phyloP scores from a whole-genome alignment of 805 yeast species.

The Metschnikowia amazonensis region DNA sequence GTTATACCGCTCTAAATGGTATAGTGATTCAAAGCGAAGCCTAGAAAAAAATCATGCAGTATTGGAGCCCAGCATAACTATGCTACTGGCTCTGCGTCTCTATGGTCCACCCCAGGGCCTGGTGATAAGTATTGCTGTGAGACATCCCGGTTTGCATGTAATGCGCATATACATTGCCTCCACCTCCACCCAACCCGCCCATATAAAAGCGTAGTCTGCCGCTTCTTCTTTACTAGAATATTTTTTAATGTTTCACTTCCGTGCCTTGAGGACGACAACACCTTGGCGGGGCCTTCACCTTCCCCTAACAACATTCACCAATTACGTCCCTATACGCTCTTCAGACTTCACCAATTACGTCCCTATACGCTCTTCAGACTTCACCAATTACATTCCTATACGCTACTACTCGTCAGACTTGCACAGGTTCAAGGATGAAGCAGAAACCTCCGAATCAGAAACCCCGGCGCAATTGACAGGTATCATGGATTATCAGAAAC shows the following conservation, averaged over 20 bases:
- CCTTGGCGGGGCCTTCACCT: background rate
- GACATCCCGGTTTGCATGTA: slow-evolving; percentile 19
- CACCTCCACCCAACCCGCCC: background rate
- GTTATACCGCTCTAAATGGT: slow-evolving; percentile 27
- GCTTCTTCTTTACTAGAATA: background rate
- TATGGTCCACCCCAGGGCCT: slow-evolving; percentile 5
- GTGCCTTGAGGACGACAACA: background rate
- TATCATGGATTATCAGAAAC: slow-evolving; percentile 32
- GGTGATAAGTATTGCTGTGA: slow-evolving; percentile 29
- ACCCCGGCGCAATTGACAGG: slow-evolving; percentile 38
- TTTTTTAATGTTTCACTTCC: background rate
- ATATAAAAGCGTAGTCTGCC: background rate
- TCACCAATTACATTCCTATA: too few species aligned
- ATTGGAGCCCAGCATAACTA: background rate
- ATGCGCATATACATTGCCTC: slow-evolving; percentile 1
- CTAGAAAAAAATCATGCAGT: slow-evolving; percentile 19
- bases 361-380: background rate
- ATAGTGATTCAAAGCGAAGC: slow-evolving; percentile 35
- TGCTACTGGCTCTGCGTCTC: background rate
- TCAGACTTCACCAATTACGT: background rate
- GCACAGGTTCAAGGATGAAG: slow-evolving; percentile 29
- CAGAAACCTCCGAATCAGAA: slow-evolving; percentile 27
- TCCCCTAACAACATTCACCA: background rate
- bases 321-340: background rate
- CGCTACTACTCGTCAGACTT: slow-evolving; percentile 22